Conservation (phyloP, 1,284 basidiomycete species). For the Filobasidium uniguttulatum region DNA sequence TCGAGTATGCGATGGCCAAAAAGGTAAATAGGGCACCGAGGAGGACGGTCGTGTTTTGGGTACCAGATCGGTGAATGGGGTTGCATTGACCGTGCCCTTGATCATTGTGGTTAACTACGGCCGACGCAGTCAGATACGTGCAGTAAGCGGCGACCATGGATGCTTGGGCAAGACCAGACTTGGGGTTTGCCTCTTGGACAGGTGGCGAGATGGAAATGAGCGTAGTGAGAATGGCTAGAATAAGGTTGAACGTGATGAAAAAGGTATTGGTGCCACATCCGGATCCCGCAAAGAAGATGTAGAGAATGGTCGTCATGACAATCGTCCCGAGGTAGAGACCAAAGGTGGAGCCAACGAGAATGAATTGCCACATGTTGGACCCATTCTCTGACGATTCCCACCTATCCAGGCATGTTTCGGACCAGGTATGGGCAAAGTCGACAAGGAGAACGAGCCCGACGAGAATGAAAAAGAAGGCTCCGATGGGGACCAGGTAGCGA, state of each 20-base stretch:
- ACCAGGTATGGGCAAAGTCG: constrained; percentile 98
- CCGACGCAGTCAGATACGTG: constrained; percentile 88
- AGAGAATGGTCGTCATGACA: constrained; percentile 72
- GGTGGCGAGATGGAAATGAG: constrained; percentile 69
- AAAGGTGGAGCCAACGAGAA: constrained; percentile 85
- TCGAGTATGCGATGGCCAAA: constrained; percentile 94
- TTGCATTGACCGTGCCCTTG: constrained; percentile 56
- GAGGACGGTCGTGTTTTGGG: constrained; percentile 74
- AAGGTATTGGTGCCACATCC: constrained; percentile 79
- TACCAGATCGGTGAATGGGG: constrained; percentile 54
- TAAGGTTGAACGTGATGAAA: constrained; percentile 90
- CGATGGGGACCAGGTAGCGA: constrained; percentile 79
- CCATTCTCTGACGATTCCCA: constrained; percentile 66
- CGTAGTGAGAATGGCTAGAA: constrained; percentile 66
- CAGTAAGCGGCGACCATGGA: constrained; percentile 95
- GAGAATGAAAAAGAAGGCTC: constrained; percentile 84
- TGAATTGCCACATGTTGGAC: constrained; percentile 90
- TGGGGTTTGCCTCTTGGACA: constrained; percentile 85
- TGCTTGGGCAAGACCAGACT: constrained; percentile 86
- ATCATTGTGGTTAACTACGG: constrained; percentile 82
- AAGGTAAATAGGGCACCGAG: constrained; percentile 94
- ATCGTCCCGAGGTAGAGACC: constrained; percentile 73
- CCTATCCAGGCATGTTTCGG: constrained; percentile 87
- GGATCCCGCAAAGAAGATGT: constrained; percentile 76
- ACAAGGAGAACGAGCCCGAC: constrained; percentile 93